Conservation (phyloP, 306 rosid species). For the Fragaria nilgerrensis region DNA sequence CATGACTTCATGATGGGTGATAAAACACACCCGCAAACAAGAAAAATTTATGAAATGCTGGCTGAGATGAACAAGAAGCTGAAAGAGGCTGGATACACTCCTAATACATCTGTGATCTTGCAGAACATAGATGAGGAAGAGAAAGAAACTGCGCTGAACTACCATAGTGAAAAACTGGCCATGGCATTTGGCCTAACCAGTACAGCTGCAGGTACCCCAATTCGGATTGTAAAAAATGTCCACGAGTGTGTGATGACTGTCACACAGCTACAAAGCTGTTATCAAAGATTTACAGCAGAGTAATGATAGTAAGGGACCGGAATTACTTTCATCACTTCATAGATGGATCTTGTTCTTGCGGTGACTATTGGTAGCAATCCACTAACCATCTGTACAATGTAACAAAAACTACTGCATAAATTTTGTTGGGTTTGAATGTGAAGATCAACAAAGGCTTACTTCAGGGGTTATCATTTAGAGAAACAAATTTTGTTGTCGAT, state of each 20-base stretch:
- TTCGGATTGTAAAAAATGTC: slow-evolving; percentile 60
- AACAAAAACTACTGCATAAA: background rate
- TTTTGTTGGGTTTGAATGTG: too few relatives aligned
- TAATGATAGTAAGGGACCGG: slow-evolving; percentile 59
- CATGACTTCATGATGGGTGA: slow-evolving; percentile 64
- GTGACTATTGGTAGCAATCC: slow-evolving; percentile 42
- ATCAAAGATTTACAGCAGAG: slow-evolving; percentile 56
- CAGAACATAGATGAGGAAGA: slow-evolving; percentile 51
- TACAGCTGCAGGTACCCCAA: slow-evolving; percentile 46
- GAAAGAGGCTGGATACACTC: slow-evolving; percentile 49
- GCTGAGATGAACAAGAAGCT: slow-evolving; percentile 52
- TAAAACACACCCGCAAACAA: slow-evolving; percentile 40
- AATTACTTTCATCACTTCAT: slow-evolving; percentile 63
- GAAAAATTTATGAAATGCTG: slow-evolving; percentile 46
- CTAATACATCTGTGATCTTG: slow-evolving; percentile 45
- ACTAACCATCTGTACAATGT: background rate
- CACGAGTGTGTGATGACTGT: slow-evolving; percentile 65
- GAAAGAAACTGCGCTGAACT: slow-evolving; percentile 49
- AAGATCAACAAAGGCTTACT: too few relatives aligned
- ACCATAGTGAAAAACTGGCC: slow-evolving; percentile 68
- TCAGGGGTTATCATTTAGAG: too few relatives aligned
- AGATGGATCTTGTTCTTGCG: slow-evolving; percentile 61
- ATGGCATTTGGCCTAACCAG: slow-evolving; percentile 68
- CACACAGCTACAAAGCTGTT: slow-evolving; percentile 58
- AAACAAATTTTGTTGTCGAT: too few relatives aligned